phyloP scores from a whole-genome alignment of 495 filamentous ascomycete species.

The Pyronema domesticum region DNA sequence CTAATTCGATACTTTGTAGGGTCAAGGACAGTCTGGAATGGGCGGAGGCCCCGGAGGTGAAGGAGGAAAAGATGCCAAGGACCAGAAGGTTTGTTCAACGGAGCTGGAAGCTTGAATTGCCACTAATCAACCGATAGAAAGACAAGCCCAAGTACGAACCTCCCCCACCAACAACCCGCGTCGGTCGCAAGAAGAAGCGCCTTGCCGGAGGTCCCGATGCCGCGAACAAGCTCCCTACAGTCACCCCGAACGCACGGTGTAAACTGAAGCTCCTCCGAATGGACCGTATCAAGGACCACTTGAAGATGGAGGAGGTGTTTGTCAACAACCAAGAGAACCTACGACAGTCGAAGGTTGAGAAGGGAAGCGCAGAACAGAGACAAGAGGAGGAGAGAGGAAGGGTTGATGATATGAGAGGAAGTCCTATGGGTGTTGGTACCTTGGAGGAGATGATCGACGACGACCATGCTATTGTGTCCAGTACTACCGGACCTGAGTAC shows the following conservation, averaged over 20 bases:
- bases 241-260: slow-evolving; percentile 90
- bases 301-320: slow-evolving; percentile 93
- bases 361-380: slow-evolving; percentile 51
- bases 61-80: slow-evolving; percentile 71
- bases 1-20: slow-evolving; percentile 30
- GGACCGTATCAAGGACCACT: slow-evolving; percentile 95
- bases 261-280: slow-evolving; percentile 92
- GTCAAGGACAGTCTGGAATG: slow-evolving; percentile 77
- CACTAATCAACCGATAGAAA: slow-evolving; percentile 42
- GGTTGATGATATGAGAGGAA: slow-evolving; percentile 96
- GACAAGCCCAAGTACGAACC: slow-evolving; percentile 99
- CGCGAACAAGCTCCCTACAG: slow-evolving; percentile 78
- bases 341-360: slow-evolving; percentile 70
- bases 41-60: slow-evolving; percentile 45
- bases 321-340: slow-evolving; percentile 96
- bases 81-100: slow-evolving; percentile 60
- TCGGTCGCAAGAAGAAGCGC: slow-evolving; percentile 89
- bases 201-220: slow-evolving; percentile 81
- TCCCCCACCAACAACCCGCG: slow-evolving; percentile 88
- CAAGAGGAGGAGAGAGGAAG: slow-evolving; percentile 90
- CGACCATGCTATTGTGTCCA: slow-evolving; percentile 96
- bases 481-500: slow-evolving; percentile 93
- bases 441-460: slow-evolving; percentile 99
- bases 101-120: slow-evolving; percentile 1
- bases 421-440: slow-evolving; percentile 95